Conservation (phyloP, 805 yeast species). For the Kuraishia floccosa region DNA sequence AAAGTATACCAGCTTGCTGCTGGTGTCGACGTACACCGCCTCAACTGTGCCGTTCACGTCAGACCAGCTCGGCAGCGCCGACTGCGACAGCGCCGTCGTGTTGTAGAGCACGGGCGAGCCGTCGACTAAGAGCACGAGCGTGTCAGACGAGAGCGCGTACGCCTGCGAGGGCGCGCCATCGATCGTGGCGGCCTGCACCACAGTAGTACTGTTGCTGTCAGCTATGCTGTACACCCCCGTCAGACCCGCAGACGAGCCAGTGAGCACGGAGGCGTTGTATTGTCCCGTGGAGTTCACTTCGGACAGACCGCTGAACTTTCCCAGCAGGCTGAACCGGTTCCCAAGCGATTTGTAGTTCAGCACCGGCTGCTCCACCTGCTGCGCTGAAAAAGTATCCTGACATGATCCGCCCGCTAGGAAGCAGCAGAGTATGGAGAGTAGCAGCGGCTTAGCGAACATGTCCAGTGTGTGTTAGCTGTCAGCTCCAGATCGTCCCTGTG, state of each 20-base stretch:
- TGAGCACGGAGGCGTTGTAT: conserved; percentile 7
- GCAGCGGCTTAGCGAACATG: too few species aligned
- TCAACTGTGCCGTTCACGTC: conserved; percentile 27
- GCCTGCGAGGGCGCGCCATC: neutral
- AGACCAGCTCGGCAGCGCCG: conserved; percentile 10
- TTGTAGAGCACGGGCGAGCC: conserved; percentile 1
- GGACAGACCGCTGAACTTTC: conserved; percentile 15
- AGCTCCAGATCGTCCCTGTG: too few species aligned
- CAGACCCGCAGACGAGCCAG: neutral
- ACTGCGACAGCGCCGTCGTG: neutral
- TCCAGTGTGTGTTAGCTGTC: too few species aligned
- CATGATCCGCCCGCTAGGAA: too few species aligned
- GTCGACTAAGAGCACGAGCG: conserved; percentile 1
- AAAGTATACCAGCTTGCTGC: conserved; percentile 43
- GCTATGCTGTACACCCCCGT: neutral
- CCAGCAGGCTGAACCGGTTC: conserved; percentile 13
- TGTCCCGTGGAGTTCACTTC: conserved; percentile 8
- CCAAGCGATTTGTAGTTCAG: conserved; percentile 4
- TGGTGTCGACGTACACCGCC: conserved; percentile 35
- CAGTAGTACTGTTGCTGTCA: neutral
- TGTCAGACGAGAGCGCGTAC: neutral
- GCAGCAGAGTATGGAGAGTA: too few species aligned
- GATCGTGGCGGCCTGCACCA: neutral
- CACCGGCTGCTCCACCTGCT: conserved; percentile 8
- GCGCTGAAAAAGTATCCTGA: too few species aligned